Base-by-base conservation (phyloP, 306 rosid genomes). In the Dalbergia oliveri region DNA sequence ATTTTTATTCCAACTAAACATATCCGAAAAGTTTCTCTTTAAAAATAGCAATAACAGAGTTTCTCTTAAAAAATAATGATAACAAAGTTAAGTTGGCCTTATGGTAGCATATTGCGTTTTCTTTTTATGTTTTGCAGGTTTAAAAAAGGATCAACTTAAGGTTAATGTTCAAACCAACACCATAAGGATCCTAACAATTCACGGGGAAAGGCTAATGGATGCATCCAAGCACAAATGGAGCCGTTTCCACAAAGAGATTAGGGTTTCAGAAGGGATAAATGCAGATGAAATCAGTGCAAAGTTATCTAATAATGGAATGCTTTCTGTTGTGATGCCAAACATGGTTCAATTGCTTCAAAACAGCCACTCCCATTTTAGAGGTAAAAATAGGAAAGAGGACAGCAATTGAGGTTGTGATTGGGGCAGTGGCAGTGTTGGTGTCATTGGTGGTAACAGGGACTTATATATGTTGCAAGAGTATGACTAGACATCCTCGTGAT, bases 231-330 rank as follows among this genome's bases (percentile, higher is more conserved):
- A 65, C 5, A 82, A 49, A 80, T 86, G 91, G 92, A 74, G 69
- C 72, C 94, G 92, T 63, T 89, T 91, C 81, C 78, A 35, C 15
- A 91, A 88, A 78, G 94, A 88, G 69, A 58, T 87, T 1, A 85
- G 57, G 41, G 75, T 89, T 19, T 19, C 89, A 34, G 78, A 74
- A 21, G 76, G 82, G 6, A 81, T 78, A 43, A 39, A 51, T 41
- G 18, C 16, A 6, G 51, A 67, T 26, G 72, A 49, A 34, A 59
- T 89, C 45, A 74, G 83, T 8, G 93, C 97, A 35, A 91, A 85
- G 72, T 83, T 86, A 47, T 77, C 86, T 18, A 49, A 47, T 18
- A 43, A 41, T 4, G 12, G n/a, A n/a, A n/a, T 66, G 66, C 94
- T 91, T 68, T 66, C 79, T 15, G 57, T 91, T 33, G 43, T 69